These are phyloP conservation scores for Alternaria ethzedia DNA, from an alignment of 2,329 filamentous ascomycete species.

Conservation along the genomic window DNA sequence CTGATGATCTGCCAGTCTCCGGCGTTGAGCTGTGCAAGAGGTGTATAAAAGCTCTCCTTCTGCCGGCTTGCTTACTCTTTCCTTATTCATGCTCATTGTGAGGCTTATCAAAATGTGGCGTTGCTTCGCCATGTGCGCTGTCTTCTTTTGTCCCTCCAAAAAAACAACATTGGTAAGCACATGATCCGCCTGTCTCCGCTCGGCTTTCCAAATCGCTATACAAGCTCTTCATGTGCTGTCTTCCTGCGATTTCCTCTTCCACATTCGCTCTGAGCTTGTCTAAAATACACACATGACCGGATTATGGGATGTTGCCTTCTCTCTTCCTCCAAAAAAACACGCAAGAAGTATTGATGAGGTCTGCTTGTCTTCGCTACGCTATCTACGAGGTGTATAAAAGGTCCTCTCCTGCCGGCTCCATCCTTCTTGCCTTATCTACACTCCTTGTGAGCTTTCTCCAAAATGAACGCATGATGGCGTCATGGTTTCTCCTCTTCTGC, in stretches of 20 bases:
- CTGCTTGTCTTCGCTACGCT: background rate
- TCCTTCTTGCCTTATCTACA: background rate
- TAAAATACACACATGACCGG: background rate
- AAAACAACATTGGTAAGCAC: no score
- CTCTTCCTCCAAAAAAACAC: background rate
- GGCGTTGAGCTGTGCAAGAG: no score
- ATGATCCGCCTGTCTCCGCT: no score
- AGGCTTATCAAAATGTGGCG: no score
- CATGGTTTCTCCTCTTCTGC: no score
- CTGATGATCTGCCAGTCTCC: no score
- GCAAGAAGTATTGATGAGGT: background rate
- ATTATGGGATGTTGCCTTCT: background rate
- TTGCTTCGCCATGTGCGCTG: no score
- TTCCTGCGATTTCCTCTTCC: background rate
- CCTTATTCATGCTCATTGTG: background rate
- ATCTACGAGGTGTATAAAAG: background rate
- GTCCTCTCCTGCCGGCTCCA: background rate
- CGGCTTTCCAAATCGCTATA: background rate
- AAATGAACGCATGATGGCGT: no score
- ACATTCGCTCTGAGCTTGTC: background rate
- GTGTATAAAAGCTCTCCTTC: background rate
- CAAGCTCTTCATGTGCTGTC: background rate
- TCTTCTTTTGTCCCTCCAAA: no score
- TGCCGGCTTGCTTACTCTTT: accelerated
- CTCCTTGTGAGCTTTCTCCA: background rate